A percentile compares a stretch with the other conserved stretches of the same genome.
Conservation (phyloP, 2,329 filamentous ascomycete genomes). For the Fusarium circinatum region DNA sequence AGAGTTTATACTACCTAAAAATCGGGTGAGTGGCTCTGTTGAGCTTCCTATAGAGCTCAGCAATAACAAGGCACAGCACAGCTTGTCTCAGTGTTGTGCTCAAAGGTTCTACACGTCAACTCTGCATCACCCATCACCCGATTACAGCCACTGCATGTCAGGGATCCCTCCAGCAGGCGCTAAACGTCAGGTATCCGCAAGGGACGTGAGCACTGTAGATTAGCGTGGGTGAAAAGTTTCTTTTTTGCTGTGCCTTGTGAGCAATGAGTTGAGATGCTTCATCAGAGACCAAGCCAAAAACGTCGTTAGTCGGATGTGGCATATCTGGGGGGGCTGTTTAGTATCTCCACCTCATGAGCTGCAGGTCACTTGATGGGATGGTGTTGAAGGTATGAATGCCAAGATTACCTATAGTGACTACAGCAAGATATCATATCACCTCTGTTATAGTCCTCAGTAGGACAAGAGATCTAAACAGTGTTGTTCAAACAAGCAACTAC, state of each 20-base stretch:
- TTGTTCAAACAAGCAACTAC: neutral
- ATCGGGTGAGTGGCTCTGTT: neutral
- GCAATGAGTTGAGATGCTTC: constrained; percentile 20
- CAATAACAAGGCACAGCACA: neutral
- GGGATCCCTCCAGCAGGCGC: constrained; percentile 20
- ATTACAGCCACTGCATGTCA: constrained; percentile 8
- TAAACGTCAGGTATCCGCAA: constrained; percentile 26
- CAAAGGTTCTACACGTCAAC: constrained; percentile 27
- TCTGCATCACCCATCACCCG: constrained; percentile 26
- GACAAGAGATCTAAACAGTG: neutral
- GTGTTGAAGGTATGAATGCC: neutral
- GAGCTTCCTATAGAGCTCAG: neutral
- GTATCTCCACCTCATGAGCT: constrained; percentile 9
- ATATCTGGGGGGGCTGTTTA: constrained; percentile 24
- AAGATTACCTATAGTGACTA: neutral
- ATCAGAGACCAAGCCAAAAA: constrained; percentile 31
- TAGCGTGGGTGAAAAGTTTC: constrained; percentile 32
- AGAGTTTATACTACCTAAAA: neutral
- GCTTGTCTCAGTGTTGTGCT: neutral
- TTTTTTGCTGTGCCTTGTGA: constrained; percentile 29
- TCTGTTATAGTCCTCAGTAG: neutral
- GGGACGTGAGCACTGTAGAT: constrained; percentile 31
- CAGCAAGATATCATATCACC: neutral
- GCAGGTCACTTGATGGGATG: neutral
- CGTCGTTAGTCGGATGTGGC: constrained; percentile 18